These are phyloP conservation scores for Viridothelium virens DNA, from an alignment of 495 filamentous ascomycete genomes.

Conservation along the genomic window DNA sequence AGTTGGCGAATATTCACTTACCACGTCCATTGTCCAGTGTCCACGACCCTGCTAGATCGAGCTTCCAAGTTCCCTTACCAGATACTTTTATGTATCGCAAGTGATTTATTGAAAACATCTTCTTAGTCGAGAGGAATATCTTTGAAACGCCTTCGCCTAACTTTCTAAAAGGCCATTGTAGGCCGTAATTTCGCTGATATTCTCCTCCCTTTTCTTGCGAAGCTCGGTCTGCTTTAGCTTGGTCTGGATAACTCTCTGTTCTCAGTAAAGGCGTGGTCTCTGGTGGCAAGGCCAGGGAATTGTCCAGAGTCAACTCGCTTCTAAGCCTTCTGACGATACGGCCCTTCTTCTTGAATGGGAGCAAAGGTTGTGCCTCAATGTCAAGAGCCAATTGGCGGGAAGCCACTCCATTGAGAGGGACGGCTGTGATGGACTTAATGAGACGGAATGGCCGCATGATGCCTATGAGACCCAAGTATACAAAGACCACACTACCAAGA, in stretches of 20 bases:
- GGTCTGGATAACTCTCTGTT: not conserved
- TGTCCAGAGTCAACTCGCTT: not conserved
- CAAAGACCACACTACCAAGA: not conserved
- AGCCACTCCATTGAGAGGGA: not conserved
- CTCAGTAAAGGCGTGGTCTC: not conserved
- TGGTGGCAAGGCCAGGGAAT: not conserved
- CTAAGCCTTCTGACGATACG: not conserved
- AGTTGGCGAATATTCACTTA: not conserved
- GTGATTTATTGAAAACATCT: conserved; percentile 18
- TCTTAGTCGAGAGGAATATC: conserved; percentile 8
- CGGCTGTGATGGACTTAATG: conserved; percentile 13
- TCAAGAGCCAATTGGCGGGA: conserved; percentile 3
- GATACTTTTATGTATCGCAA: conserved; percentile 14
- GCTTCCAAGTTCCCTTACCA: conserved; percentile 15
- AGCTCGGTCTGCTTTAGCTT: not conserved
- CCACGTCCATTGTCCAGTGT: conserved; percentile 16
- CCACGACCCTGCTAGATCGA: conserved; percentile 18
- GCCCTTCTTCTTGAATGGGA: not conserved
- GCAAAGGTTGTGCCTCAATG: conserved; percentile 1
- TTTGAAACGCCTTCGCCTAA: not conserved
- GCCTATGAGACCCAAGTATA: not conserved
- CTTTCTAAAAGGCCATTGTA: not conserved
- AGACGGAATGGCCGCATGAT: not conserved
- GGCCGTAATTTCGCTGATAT: not conserved
- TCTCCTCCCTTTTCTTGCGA: not conserved